Base-by-base conservation (phyloP, 805 yeast genomes). In the Kockiozyma suomiensis region DNA sequence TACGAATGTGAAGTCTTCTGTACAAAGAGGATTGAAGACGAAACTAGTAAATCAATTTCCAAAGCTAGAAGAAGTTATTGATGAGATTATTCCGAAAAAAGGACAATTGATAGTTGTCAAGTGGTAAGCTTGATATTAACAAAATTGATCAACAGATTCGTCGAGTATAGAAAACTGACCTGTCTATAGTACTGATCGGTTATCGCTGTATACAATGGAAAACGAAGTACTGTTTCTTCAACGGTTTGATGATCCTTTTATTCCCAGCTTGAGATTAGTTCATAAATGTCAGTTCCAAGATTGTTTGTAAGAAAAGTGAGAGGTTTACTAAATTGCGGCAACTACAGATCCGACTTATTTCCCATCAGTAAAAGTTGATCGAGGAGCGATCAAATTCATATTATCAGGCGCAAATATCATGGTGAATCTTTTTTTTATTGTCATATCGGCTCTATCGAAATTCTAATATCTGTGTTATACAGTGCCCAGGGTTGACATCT, bases 351-450 rank as follows among this genome's bases (percentile, higher is more conserved):
- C 97, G 4, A 79, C 81, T 8, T 83, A 86, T 38, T 92, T 92
- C 76, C 97, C 97, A 23, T 76, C 82, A 37, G 96, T 92, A 46
- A 88, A 85, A 71, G 97, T 93, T 12, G 98, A 92, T 70, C 82
- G 97, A 72, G 98, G 98, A 59, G 98, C 98, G 53, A 92, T 92
- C 73, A 92, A 92, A 74, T 92, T 92, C 70, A 94, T 92, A 26
- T 77, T 92, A n/a, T 87, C 96, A 3, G 98, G 97, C 58, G 97
- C 97, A 30, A 92, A 92, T 70, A 88, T 92, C 70, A 92, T 92
- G 98, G 92, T 97, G 47, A 19, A 41, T 48, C 35, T 40, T 19
- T 17, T 25, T 41, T n/a, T 26, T 12, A 1, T 19, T n/a, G 12
- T 8, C 42, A 33, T 6, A 7, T 4, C 3, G 7, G 30, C 32